A percentile compares a stretch with the other conserved stretches of the same genome.
Evolutionary conservation across 2,329 filamentous ascomycete species (phyloP).

Genomic region (Scytalidium sp.): DNA sequence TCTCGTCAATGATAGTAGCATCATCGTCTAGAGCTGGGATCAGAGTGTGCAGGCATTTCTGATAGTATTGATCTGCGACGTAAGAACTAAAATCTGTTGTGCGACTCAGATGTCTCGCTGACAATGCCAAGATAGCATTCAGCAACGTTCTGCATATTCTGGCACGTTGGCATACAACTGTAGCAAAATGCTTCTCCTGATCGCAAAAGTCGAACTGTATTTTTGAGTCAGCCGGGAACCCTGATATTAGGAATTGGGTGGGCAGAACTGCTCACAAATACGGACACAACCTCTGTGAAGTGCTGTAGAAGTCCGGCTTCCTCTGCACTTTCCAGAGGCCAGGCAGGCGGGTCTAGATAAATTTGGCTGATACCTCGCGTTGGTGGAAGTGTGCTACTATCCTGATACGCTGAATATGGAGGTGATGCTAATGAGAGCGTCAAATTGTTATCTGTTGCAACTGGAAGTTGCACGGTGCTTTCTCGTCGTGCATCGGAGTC

Average conservation of each 20-base stretch:
- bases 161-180: constrained; percentile 50
- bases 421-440: neutral
- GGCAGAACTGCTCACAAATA: neutral
- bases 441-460: neutral
- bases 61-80: neutral
- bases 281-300: constrained; percentile 5
- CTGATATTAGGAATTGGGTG: neutral
- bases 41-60: constrained; percentile 1
- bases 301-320: constrained; percentile 18
- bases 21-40: constrained; percentile 3
- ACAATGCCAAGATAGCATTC: constrained; percentile 53
- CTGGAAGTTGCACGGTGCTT: neutral
- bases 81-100: constrained; percentile 1
- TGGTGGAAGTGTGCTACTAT: neutral
- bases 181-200: constrained; percentile 42
- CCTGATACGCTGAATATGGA: neutral
- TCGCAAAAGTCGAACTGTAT: constrained; percentile 4
- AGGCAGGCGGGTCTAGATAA: constrained; percentile 12
- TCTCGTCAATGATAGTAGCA: constrained; percentile 1
- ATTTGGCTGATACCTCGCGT: constrained; percentile 2
- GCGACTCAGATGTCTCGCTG: constrained; percentile 48
- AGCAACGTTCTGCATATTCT: constrained; percentile 47
- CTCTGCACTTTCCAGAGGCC: constrained; percentile 15
- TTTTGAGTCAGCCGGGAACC: neutral
- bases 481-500: neutral